These are phyloP conservation scores for Neurospora discreta DNA, from an alignment of 495 filamentous ascomycete genomes.

Conservation along the genomic window DNA sequence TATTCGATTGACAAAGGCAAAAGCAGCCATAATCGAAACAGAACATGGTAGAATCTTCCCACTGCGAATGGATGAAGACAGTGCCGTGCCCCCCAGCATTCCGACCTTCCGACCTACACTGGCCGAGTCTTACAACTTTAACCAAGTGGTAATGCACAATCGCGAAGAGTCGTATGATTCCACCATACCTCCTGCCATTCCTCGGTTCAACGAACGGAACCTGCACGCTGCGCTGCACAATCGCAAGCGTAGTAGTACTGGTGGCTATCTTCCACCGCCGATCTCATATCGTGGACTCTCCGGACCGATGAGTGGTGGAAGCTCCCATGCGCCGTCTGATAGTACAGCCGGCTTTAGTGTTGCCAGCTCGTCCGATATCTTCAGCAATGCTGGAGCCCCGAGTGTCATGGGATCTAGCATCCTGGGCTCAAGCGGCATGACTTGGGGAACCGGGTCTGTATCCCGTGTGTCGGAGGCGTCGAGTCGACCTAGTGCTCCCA, in stretches of 20 bases:
- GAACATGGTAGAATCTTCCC: constrained; percentile 11
- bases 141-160: constrained; percentile 6
- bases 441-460: constrained; percentile 34
- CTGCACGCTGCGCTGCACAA: constrained; percentile 41
- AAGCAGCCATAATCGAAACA: constrained; percentile 38
- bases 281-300: constrained; percentile 67
- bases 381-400: constrained; percentile 26
- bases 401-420: constrained; percentile 18
- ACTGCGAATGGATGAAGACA: constrained; percentile 13
- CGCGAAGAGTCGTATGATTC: constrained; percentile 32
- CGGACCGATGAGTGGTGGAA: constrained; percentile 33
- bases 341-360: constrained; percentile 42
- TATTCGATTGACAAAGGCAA: constrained; percentile 78
- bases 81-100: constrained; percentile 14
- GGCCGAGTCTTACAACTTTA: constrained; percentile 7
- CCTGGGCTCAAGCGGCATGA: constrained; percentile 27
- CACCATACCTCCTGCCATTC: constrained; percentile 73
- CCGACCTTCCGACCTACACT: constrained; percentile 16
- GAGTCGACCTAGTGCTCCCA: constrained; percentile 38
- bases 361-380: constrained; percentile 49
- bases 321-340: constrained; percentile 34
- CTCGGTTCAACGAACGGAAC: constrained; percentile 53
- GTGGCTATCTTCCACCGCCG: constrained; percentile 52
- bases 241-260: constrained; percentile 78
- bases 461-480: constrained; percentile 49